Conservation (phyloP, 768 basidiomycete species). For the Mycena filopes region DNA sequence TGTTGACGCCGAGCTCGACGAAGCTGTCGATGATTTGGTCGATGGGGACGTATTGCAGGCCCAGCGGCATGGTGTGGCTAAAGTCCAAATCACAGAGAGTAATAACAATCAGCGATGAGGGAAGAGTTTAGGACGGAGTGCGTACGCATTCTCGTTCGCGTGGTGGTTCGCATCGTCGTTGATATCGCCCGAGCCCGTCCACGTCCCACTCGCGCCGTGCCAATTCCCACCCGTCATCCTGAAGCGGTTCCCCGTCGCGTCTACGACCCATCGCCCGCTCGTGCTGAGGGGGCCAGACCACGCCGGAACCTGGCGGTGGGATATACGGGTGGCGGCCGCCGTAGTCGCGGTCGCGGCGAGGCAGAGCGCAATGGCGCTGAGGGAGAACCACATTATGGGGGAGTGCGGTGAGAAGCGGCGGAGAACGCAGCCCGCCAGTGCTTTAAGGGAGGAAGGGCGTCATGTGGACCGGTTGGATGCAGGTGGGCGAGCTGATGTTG, state of each 20-base stretch:
- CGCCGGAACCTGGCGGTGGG: background rate
- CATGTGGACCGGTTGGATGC: no score
- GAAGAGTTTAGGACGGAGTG: no score
- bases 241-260: slow-evolving; percentile 26
- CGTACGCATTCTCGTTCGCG: slow-evolving; percentile 20
- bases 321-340: slow-evolving; percentile 10
- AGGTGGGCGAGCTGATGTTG: no score
- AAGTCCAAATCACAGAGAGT: no score
- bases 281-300: slow-evolving; percentile 28
- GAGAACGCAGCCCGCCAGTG: no score
- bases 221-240: slow-evolving; percentile 21
- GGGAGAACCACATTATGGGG: no score
- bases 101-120: no score
- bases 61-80: slow-evolving; percentile 33
- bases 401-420: no score
- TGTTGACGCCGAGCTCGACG: slow-evolving; percentile 26
- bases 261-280: slow-evolving; percentile 27
- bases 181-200: slow-evolving; percentile 24
- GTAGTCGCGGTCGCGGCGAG: background rate
- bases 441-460: no score
- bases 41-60: slow-evolving; percentile 33
- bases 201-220: slow-evolving; percentile 30
- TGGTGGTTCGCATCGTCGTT: slow-evolving; percentile 29
- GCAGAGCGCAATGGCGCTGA: background rate
- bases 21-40: slow-evolving; percentile 33